Evolutionary conservation across 2,329 filamentous ascomycete genomes (phyloP), one percentile per base, ranked within the genome.

Genomic region (Penicillium griseofulvum): DNA sequence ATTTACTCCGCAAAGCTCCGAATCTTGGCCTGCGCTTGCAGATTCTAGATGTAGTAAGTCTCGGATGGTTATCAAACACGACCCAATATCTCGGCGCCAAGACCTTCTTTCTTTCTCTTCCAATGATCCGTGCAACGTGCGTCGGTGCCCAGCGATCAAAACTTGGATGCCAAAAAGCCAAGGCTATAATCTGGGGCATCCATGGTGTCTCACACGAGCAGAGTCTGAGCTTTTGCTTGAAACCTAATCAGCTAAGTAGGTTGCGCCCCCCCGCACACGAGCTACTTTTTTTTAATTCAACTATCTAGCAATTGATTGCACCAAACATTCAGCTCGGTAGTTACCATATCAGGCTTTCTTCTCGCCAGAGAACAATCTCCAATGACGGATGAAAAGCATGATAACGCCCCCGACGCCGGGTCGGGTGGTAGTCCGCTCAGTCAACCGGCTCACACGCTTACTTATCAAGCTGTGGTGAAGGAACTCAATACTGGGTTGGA

Each of bases 401-500:
- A 58, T 26, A 26, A 14, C n/a, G n/a, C 48, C 12, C 49, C 28
- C 38, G 50, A 53, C 42, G 31, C 41, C 4, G 49, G 57, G 43
- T 60, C 56, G 9, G 58, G 55, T 5, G 78, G 76, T 55, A 80
- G 82, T 11, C 74, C 37, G 24, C 28, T 49, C 1, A 39, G 24
- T 37, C 26, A 75, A 19, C 85, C 85, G 22, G 83, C 87, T 10
- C 86, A 89, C 68, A 77, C 83, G 44, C 74, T 89, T 37, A 68
- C 78, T 17, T 75, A 76, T 64, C 73, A 79, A 17, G 69, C 79
- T 22, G 79, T 85, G 12, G 71, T 81, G n/a, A 70, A 78, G 33
- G 81, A 87, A 66, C 77, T 87, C 36, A 68, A 71, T 19, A 80
- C 81, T 52, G 76, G 83, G 59, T 62, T 78, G 14, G 77, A 83